Base-by-base conservation (phyloP, 306 rosid genomes). In the Prunus salicina region DNA sequence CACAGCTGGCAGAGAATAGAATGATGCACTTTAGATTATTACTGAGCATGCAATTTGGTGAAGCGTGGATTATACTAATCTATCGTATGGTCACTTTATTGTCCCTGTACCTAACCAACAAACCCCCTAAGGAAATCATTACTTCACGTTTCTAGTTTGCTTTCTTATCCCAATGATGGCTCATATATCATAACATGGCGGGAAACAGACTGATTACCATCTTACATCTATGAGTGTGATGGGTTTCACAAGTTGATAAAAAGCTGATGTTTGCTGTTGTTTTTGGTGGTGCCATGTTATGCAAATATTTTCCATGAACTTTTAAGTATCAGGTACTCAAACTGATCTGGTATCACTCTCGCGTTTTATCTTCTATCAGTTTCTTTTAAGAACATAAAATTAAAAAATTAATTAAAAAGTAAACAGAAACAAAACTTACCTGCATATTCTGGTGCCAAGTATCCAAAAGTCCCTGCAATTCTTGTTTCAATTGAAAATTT, bases 371-470 rank as follows among this genome's bases (percentile, higher is more conserved):
- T 3, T 9, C 24, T 19, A 45, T 56, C n/a, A 27, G 28, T 27
- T 63, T 16, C 22, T 25, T 22, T 22, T 12, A 14, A 45, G 51
- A 41, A 47, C n/a, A 43, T 15, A 58, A 61, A 47, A 14, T 28
- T 38, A 25, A 63, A 69, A 22, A 72, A n/a, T 11, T 4, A 32
- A 64, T 12, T 25, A 1, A 32, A 6, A 43, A 50, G 5, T 32
- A 34, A 63, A 63, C 2, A 60, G 18, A 66, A 34, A 51, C 16
- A 32, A 47, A 68, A 75, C 47, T 57, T 88, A 93, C 98, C 92
- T 86, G 98, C 98, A 75, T 93, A 93, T 71, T 93, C 97, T 1
- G 98, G 98, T 4, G 98, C 98, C 87, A 93, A 84, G 75, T 93
- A 93, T 64, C 98, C 98, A 18, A 93, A 93, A 51, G 98, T 93